Conservation (phyloP, 176 grass and related monocot genomes). For the Thinopyrum elongatum region DNA sequence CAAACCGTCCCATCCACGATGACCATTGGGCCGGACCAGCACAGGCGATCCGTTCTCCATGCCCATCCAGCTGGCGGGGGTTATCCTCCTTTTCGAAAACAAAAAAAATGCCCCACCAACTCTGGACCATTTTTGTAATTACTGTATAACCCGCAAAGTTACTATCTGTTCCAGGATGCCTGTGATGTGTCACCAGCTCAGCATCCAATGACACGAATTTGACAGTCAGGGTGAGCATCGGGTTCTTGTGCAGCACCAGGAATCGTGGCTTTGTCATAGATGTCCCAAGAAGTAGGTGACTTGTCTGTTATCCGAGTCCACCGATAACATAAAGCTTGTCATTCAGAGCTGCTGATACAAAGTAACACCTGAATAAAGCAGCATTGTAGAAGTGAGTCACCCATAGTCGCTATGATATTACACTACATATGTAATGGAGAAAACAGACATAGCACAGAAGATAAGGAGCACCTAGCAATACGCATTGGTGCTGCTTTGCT, state of each 20-base stretch:
- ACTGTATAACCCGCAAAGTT: conserved; percentile 60
- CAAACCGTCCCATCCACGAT: conserved; percentile 40
- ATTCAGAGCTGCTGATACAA: conserved; percentile 31
- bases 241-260: conserved; percentile 51
- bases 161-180: conserved; percentile 45
- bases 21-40: conserved; percentile 42
- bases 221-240: conserved; percentile 49
- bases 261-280: conserved; percentile 56
- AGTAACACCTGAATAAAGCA: no score
- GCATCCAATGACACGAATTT: conserved; percentile 57
- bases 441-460: no score
- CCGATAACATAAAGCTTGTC: conserved; percentile 57
- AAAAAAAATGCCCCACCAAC: no score
- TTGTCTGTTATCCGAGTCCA: conserved; percentile 49
- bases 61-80: conserved; percentile 42
- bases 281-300: conserved; percentile 68
- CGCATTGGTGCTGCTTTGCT: no score
- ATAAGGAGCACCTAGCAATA: no score
- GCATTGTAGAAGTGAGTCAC: no score
- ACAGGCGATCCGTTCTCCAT: conserved; percentile 42
- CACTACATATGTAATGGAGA: no score
- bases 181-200: conserved; percentile 61
- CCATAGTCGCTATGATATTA: no score
- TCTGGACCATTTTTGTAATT: conserved; percentile 40
- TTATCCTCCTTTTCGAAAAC: no score